Percentiles rank a stretch among this genome's conserved stretches.
Conservation (phyloP, 345 rosid genomes). For the Rhizophora mangle region DNA sequence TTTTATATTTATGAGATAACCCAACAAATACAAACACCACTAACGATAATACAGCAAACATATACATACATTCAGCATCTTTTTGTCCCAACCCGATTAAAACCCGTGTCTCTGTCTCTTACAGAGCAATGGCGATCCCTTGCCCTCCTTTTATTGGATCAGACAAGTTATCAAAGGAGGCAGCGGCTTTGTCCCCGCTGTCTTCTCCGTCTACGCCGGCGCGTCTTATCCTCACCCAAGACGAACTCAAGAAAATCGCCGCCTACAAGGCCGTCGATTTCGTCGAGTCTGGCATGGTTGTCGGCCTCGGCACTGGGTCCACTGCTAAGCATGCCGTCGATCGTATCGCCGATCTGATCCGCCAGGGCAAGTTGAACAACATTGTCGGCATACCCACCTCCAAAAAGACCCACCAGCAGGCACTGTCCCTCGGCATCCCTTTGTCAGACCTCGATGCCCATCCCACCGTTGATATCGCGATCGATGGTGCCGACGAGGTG, state of each 20-base stretch:
- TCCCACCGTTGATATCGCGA: slow-evolving; percentile 66
- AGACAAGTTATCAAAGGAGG: slow-evolving; percentile 17
- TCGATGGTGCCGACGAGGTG: slow-evolving; percentile 96
- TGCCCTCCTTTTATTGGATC: slow-evolving; percentile 18
- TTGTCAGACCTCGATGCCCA: slow-evolving; percentile 71
- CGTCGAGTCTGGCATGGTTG: slow-evolving; percentile 88
- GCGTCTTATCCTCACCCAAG: slow-evolving; percentile 48
- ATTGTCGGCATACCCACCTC: slow-evolving; percentile 87
- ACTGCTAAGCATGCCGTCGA: slow-evolving; percentile 92
- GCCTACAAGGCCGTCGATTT: slow-evolving; percentile 85
- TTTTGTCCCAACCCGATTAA: no score
- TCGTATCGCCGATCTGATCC: slow-evolving; percentile 74
- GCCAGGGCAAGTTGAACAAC: slow-evolving; percentile 60
- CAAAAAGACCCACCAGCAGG: slow-evolving; percentile 62
- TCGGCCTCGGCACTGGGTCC: slow-evolving; percentile 96
- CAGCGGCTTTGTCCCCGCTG: neutral
- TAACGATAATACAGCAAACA: no score
- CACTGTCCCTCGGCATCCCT: slow-evolving; percentile 72
- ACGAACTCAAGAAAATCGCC: slow-evolving; percentile 67
- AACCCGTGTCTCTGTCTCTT: neutral
- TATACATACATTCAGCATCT: neutral
- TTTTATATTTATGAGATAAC: no score
- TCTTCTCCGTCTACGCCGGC: slow-evolving; percentile 12
- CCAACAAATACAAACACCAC: no score
- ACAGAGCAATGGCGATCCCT: slow-evolving; percentile 15